These are phyloP conservation scores for Pythium brachiatum DNA, from an alignment of 352 stramenopile species.

Conservation along the genomic window DNA sequence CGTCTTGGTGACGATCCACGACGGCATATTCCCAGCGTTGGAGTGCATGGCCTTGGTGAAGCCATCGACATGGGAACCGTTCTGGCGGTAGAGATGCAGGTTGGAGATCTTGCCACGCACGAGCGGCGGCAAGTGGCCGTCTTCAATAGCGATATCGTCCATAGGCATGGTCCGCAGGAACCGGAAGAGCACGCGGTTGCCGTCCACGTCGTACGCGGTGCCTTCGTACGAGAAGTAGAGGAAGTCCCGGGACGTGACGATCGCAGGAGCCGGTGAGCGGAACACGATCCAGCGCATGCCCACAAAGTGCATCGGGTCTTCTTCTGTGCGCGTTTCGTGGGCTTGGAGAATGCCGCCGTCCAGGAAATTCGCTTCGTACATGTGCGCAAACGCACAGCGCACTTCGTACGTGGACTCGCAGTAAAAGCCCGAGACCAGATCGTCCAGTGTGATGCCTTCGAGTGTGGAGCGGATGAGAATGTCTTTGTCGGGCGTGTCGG, in stretches of 20 bases:
- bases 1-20: slow-evolving; percentile 34
- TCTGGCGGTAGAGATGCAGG: slow-evolving; percentile 33
- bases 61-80: slow-evolving; percentile 28
- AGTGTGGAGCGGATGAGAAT: slow-evolving; percentile 34
- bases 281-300: slow-evolving; percentile 43
- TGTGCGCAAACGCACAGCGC: slow-evolving; percentile 30
- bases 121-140: slow-evolving; percentile 19
- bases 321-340: slow-evolving; percentile 23
- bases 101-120: slow-evolving; percentile 38
- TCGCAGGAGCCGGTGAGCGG: slow-evolving; percentile 28
- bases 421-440: slow-evolving; percentile 32
- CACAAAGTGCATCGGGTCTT: slow-evolving; percentile 45
- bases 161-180: slow-evolving; percentile 33
- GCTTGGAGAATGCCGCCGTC: slow-evolving; percentile 39
- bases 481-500: slow-evolving; percentile 30
- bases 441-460: slow-evolving; percentile 29
- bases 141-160: slow-evolving; percentile 26
- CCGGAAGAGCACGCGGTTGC: slow-evolving; percentile 31
- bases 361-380: slow-evolving; percentile 42
- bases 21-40: slow-evolving; percentile 29
- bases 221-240: slow-evolving; percentile 42
- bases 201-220: slow-evolving; percentile 28
- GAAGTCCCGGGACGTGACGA: slow-evolving; percentile 36
- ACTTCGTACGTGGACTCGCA: slow-evolving; percentile 35
- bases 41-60: slow-evolving; percentile 33